Percentiles rank a stretch among this genome's conserved stretches.
Evolutionary conservation across 164 flowering plant species (phyloP).

Genomic region (Chimonanthus praecox): DNA sequence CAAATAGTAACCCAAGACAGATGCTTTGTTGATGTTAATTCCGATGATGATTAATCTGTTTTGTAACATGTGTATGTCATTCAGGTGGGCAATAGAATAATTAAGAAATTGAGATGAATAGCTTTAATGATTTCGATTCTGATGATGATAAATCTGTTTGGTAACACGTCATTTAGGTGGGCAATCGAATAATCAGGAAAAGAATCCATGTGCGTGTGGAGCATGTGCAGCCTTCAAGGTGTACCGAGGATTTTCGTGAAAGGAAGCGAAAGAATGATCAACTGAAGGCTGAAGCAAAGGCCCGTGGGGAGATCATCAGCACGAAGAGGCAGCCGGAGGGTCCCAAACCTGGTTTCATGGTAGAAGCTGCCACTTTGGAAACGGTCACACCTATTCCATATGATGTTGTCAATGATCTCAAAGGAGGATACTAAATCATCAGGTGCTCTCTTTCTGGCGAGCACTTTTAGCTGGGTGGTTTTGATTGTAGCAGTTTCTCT

Average conservation of each 20-base stretch:
- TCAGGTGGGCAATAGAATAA: too few species aligned
- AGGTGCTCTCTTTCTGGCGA: too few species aligned
- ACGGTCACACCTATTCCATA: slow-evolving; percentile 82
- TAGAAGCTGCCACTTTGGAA: slow-evolving; percentile 64
- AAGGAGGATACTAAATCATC: slow-evolving; percentile 48
- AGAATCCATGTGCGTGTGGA: slow-evolving; percentile 79
- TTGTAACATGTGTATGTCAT: too few species aligned
- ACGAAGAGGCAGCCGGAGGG: slow-evolving; percentile 75
- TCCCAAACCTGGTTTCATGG: slow-evolving; percentile 82
- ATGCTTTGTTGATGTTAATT: too few species aligned
- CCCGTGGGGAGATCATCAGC: slow-evolving; percentile 58
- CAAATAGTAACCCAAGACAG: too few species aligned
- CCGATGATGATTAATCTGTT: too few species aligned
- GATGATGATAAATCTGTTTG: too few species aligned
- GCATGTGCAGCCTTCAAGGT: slow-evolving; percentile 67
- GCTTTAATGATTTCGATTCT: too few species aligned
- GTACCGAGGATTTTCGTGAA: slow-evolving; percentile 52
- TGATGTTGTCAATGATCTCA: slow-evolving; percentile 77
- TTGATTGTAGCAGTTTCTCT: too few species aligned
- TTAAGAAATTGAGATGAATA: too few species aligned
- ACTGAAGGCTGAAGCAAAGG: slow-evolving; percentile 67
- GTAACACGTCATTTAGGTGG: slow-evolving; percentile 29
- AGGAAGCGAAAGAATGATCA: slow-evolving; percentile 58
- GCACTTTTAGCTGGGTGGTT: too few species aligned
- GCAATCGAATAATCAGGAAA: slow-evolving; percentile 63